Conservation (phyloP, 2,329 filamentous ascomycete species). For the Cylindrodendrum hubeiense region DNA sequence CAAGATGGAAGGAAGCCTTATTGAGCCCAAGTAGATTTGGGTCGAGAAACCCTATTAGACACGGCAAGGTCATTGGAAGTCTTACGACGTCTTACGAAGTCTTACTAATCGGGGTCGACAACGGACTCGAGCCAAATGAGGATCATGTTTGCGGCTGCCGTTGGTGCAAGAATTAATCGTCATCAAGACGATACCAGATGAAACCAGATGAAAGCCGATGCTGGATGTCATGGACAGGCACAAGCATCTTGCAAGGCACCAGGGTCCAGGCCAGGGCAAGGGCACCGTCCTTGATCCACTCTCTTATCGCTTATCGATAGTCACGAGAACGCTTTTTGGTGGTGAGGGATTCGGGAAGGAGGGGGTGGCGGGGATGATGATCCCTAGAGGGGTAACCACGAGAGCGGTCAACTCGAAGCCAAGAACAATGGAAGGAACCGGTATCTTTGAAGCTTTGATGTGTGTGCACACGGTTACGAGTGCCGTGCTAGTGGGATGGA, state of each 20-base stretch:
- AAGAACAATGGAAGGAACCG: background rate
- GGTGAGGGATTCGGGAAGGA: constrained; percentile 3
- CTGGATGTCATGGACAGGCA: background rate
- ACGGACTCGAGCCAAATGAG: constrained; percentile 1
- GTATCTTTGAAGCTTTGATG: too few relatives aligned
- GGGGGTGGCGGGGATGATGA: constrained; percentile 9
- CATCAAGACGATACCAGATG: background rate
- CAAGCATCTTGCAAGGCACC: background rate
- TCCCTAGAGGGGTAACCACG: constrained; percentile 2
- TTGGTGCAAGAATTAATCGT: background rate
- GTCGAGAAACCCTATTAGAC: constrained; percentile 8
- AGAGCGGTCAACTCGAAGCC: background rate
- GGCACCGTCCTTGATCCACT: constrained; percentile 13
- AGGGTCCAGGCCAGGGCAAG: constrained; percentile 10
- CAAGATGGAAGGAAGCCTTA: background rate
- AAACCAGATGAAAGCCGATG: background rate
- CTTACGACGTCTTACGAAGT: too few relatives aligned
- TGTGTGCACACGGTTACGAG: background rate
- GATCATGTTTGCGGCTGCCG: background rate
- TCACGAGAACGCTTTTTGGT: constrained; percentile 18
- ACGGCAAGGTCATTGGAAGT: background rate
- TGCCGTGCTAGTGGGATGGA: background rate
- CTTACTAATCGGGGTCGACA: background rate
- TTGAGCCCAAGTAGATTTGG: constrained; percentile 2
- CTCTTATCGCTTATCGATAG: constrained; percentile 33